A percentile compares a stretch with the other conserved stretches of the same genome.
Evolutionary conservation across 768 basidiomycete genomes (phyloP).

Genomic region (Cubamyces sp.): DNA sequence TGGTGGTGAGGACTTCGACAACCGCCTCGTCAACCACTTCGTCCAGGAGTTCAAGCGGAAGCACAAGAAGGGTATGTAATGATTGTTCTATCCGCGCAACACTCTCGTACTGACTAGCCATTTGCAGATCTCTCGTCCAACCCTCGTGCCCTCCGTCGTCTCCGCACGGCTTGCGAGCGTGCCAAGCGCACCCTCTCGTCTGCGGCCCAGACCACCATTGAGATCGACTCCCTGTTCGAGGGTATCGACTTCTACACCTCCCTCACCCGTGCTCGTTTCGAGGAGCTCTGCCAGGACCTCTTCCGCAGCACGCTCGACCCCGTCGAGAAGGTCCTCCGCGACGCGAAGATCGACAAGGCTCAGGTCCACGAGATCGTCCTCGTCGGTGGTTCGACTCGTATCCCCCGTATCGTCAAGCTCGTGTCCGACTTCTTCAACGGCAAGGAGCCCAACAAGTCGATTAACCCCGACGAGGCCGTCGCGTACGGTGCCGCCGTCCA

Average conservation of each 20-base stretch:
- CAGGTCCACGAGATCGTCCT: conserved; percentile 97
- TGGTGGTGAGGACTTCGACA: conserved; percentile 98
- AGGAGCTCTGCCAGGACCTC: conserved; percentile 93
- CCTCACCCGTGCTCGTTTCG: conserved; percentile 97
- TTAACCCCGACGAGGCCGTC: conserved; percentile 99
- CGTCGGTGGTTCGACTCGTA: conserved; percentile 98
- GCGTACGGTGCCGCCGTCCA: conserved; percentile 99
- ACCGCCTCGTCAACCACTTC: conserved; percentile 96
- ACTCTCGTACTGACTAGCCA: conserved; percentile 16
- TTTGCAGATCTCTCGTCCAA: conserved; percentile 80
- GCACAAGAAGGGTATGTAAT: conserved; percentile 82
- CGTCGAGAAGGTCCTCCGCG: conserved; percentile 97
- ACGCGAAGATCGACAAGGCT: conserved; percentile 97
- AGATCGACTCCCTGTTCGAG: conserved; percentile 97
- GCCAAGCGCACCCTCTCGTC: conserved; percentile 98
- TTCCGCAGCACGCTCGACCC: conserved; percentile 94
- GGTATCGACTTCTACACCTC: conserved; percentile 99
- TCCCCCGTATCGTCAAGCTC: conserved; percentile 95
- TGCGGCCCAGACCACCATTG: conserved; percentile 94
- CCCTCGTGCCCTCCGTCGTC: conserved; percentile 94
- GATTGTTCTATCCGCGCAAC: conserved; percentile 17
- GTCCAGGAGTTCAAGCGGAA: conserved; percentile 97
- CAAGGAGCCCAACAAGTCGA: conserved; percentile 98
- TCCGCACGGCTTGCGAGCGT: conserved; percentile 97
- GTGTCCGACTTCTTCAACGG: conserved; percentile 99